A percentile compares a stretch with the other conserved stretches of the same genome.
Evolutionary conservation across 2,329 filamentous ascomycete species (phyloP).

Genomic region (Talaromyces sp.): DNA sequence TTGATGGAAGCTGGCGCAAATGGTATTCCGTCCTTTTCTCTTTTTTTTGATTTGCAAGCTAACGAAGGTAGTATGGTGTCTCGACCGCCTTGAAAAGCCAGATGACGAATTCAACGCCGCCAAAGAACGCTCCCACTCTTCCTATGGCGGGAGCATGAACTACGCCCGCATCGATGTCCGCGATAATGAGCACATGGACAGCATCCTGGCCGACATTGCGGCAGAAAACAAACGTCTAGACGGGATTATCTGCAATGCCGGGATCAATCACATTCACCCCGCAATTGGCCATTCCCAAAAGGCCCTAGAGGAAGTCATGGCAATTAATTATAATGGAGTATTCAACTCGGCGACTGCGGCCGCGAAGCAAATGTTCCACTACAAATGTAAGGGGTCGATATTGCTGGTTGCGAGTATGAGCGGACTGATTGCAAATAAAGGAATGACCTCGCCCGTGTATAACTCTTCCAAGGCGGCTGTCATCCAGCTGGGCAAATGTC

Average conservation of each 20-base stretch:
- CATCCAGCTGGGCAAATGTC: slow-evolving; percentile 49
- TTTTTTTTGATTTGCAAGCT: not conserved
- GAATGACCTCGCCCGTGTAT: slow-evolving; percentile 44
- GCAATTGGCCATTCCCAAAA: slow-evolving; percentile 42
- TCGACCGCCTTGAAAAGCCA: slow-evolving; percentile 47
- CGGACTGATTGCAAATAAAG: slow-evolving; percentile 50
- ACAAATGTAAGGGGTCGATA: slow-evolving; percentile 50
- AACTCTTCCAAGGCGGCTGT: slow-evolving; percentile 56
- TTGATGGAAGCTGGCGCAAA: slow-evolving; percentile 49
- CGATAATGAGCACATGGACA: slow-evolving; percentile 36
- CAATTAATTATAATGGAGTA: slow-evolving; percentile 51
- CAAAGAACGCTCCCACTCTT: slow-evolving; percentile 33
- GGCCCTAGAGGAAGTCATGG: slow-evolving; percentile 43
- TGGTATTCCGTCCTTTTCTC: slow-evolving; percentile 28
- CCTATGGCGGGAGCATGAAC: slow-evolving; percentile 42
- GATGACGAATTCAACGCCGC: slow-evolving; percentile 42
- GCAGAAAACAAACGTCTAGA: slow-evolving; percentile 36
- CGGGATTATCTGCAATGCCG: slow-evolving; percentile 43
- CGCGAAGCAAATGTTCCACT: slow-evolving; percentile 49
- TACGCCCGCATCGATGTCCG: slow-evolving; percentile 50
- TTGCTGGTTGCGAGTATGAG: slow-evolving; percentile 53
- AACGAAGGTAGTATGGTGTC: slow-evolving; percentile 42
- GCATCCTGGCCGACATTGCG: slow-evolving; percentile 36
- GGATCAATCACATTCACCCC: slow-evolving; percentile 41
- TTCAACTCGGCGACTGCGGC: slow-evolving; percentile 49